Evolutionary conservation across 495 filamentous ascomycete species (phyloP), one percentile per base, ranked within the genome.

Genomic region (Lasiosphaeris hirsuta): DNA sequence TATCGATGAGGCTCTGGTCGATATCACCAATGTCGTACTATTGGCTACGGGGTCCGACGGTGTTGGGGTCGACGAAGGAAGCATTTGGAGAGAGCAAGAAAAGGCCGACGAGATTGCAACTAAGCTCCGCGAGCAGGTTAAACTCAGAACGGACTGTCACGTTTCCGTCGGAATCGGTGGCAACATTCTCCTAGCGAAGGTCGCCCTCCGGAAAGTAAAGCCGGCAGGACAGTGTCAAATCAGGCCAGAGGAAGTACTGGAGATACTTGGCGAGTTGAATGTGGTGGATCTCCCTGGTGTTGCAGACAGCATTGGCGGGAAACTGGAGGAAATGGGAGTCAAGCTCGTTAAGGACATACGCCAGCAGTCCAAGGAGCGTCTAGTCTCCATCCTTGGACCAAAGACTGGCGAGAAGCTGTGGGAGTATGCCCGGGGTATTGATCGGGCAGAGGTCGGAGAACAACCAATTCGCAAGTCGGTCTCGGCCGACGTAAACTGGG

Each of bases 401-500:
- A 97, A 96, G 69, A 97, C 91, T 1, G 95, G 94, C 6, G 87
- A 89, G 54, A 96, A 89, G 70, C 79, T 98, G 7, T 96, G 85
- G 82, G 89, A 96, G 51, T 96, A 95, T 64, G 81, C 93, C 30
- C 84, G 92, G 11, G 94, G 94, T 1, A 90, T 97, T 51, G 95
- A 98, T 70, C 77, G 81, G 42, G 78, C 84, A 0, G 92, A 96
- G 70, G 90, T 97, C 30, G 94, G 94, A 35, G 88, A 91, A 44
- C 87, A 92, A 66, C 75, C 75, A 7, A 73, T 79, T 11, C 83
- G 94, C 36, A 96, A 97, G 66, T 96, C 92, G 0, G 89, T 97
- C 10, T 96, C 92, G 1, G 93, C 92, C 0, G 92, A 97, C 58
- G 90, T 98, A 56, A 98, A 96, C 63, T 98, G 95, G 95, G 94